phyloP scores from a whole-genome alignment of 1,284 basidiomycete genomes.

The Ceratobasidium sp. region DNA sequence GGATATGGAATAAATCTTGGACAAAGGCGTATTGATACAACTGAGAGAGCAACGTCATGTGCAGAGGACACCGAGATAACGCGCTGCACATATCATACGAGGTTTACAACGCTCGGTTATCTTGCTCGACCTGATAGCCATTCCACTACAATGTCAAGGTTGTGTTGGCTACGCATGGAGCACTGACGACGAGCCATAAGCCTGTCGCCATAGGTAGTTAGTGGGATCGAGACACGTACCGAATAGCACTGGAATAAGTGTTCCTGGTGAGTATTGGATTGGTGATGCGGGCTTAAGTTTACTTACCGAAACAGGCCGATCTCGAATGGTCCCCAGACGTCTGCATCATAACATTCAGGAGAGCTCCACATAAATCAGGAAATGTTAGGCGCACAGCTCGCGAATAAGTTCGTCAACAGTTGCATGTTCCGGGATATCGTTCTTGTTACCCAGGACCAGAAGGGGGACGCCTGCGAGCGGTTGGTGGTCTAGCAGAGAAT shows the following conservation, averaged over 20 bases:
- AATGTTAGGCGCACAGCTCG: slow-evolving; percentile 66
- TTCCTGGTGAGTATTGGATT: slow-evolving; percentile 21
- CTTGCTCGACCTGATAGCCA: slow-evolving; percentile 54
- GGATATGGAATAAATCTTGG: slow-evolving; percentile 3
- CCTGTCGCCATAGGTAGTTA: slow-evolving; percentile 49
- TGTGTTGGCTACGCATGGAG: slow-evolving; percentile 94
- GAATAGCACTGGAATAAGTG: slow-evolving; percentile 70
- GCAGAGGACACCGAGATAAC: slow-evolving; percentile 17
- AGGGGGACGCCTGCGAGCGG: slow-evolving; percentile 82
- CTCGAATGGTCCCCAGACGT: slow-evolving; percentile 46
- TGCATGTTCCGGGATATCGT: slow-evolving; percentile 82
- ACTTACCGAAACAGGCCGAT: slow-evolving; percentile 80
- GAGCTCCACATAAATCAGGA: slow-evolving; percentile 32
- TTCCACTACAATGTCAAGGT: slow-evolving; percentile 65
- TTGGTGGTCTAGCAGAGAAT: slow-evolving; percentile 79
- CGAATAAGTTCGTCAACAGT: slow-evolving; percentile 86
- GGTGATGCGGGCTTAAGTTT: slow-evolving; percentile 14
- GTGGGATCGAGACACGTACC: slow-evolving; percentile 56
- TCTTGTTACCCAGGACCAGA: slow-evolving; percentile 95
- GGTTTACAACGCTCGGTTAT: slow-evolving; percentile 6
- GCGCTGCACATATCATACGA: background rate
- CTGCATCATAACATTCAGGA: slow-evolving; percentile 38
- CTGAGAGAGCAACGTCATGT: slow-evolving; percentile 4
- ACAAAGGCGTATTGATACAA: slow-evolving; percentile 39
- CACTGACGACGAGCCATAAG: slow-evolving; percentile 58